Percentiles rank a stretch among this genome's conserved stretches.
Conservation (phyloP, 148 eudicot species). For the Tetragonia tetragonoides region DNA sequence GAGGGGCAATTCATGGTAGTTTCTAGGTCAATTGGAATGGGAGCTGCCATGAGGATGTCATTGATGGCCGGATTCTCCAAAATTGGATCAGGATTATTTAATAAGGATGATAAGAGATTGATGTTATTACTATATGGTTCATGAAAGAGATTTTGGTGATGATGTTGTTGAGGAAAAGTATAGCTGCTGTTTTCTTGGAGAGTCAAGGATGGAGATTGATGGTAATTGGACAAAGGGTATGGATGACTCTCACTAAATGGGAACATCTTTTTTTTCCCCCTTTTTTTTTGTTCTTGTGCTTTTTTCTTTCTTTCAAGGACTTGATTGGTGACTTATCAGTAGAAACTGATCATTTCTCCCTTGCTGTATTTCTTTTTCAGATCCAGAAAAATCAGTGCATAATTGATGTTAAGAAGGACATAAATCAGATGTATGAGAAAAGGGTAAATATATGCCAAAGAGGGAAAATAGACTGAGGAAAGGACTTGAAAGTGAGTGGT, state of each 20-base stretch:
- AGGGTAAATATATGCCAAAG: not conserved
- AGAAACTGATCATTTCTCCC: not conserved
- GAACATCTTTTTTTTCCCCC: conserved; percentile 15
- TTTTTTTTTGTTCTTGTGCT: not conserved
- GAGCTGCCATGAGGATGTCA: not conserved
- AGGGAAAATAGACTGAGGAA: not conserved
- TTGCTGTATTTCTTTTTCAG: not conserved
- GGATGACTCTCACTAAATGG: conserved; percentile 10
- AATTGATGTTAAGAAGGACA: not conserved
- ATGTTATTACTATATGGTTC: conserved; percentile 1
- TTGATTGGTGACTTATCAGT: not conserved
- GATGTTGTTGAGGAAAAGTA: conserved; percentile 2
- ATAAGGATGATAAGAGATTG: conserved; percentile 2
- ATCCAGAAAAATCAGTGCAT: not conserved
- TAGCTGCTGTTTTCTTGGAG: conserved; percentile 15
- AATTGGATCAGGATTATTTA: conserved; percentile 13
- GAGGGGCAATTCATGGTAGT: not conserved
- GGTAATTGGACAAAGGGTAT: conserved; percentile 20
- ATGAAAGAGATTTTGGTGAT: not conserved
- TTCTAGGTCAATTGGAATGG: conserved; percentile 1
- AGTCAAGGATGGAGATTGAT: conserved; percentile 17
- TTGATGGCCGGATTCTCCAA: conserved; percentile 9
- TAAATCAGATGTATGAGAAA: not conserved
- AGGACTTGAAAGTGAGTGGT: conserved; percentile 14
- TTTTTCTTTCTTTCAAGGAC: not conserved